A percentile compares a stretch with the other conserved stretches of the same genome.
phyloP scores from a whole-genome alignment of 148 eudicot species.

The Euryodendron excelsum region DNA sequence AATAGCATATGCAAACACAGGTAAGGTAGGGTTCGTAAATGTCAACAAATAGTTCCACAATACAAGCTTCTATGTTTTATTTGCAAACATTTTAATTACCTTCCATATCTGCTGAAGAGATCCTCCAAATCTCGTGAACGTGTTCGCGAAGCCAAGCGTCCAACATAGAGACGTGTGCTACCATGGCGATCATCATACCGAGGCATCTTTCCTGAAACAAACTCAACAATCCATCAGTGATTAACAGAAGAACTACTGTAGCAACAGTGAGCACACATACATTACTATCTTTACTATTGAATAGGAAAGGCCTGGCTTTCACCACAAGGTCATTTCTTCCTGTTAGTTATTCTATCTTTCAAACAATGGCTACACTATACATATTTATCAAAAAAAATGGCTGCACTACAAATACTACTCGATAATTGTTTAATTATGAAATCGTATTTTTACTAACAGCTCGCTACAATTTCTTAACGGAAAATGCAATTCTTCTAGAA shows the following conservation, averaged over 20 bases:
- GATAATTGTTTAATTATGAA: too few species aligned
- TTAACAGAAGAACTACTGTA: neutral
- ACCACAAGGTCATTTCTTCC: neutral
- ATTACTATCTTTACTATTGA: neutral
- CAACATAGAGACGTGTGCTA: conserved; percentile 65
- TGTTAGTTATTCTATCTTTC: neutral
- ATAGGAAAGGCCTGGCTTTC: neutral
- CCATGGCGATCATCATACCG: conserved; percentile 59
- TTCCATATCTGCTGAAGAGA: conserved; percentile 69
- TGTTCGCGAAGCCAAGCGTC: conserved; percentile 64
- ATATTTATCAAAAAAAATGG: neutral
- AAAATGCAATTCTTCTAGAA: too few species aligned
- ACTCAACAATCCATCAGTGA: neutral
- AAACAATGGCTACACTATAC: neutral
- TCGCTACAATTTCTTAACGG: neutral
- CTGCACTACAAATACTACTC: neutral
- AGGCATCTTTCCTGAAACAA: conserved; percentile 56
- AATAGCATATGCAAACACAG: neutral
- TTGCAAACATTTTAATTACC: conserved; percentile 29
- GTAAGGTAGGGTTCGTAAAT: neutral
- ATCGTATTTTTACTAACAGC: neutral
- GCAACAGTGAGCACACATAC: neutral
- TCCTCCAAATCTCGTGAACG: conserved; percentile 66
- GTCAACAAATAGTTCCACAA: neutral
- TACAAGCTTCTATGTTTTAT: neutral